Evolutionary conservation across 2,329 filamentous ascomycete genomes (phyloP).

Genomic region (Diaporthe velutina): DNA sequence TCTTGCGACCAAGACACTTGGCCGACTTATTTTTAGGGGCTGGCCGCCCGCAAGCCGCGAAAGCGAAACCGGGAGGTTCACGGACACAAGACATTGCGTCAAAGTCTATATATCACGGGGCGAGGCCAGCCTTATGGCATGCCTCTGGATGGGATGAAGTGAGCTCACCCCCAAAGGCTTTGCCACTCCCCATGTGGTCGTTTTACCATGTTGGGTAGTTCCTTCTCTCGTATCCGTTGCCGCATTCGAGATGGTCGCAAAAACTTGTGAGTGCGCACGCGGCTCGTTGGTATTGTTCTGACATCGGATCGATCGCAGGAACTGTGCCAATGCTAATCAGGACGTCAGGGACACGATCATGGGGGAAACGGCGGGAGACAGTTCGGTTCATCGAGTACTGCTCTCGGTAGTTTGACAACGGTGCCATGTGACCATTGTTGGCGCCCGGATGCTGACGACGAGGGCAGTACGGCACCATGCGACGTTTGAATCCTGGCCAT

Average conservation of each 20-base stretch:
- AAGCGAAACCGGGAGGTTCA: slow-evolving; percentile 18
- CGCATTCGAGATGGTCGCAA: not conserved
- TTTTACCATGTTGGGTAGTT: not conserved
- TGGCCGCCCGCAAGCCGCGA: not conserved
- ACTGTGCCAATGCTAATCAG: not conserved
- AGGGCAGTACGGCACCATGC: not conserved
- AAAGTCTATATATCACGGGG: slow-evolving; percentile 21
- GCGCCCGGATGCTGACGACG: not conserved
- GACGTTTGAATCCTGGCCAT: not conserved
- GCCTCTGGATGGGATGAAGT: not conserved
- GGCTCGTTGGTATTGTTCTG: not conserved
- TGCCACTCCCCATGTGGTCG: not conserved
- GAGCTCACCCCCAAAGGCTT: not conserved
- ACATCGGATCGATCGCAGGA: not conserved
- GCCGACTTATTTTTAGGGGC: not conserved
- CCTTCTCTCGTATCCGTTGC: slow-evolving; percentile 19
- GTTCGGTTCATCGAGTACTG: not conserved
- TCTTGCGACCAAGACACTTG: slow-evolving; percentile 8
- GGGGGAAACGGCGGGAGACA: too few species aligned
- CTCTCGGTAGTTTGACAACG: not conserved
- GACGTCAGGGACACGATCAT: not conserved
- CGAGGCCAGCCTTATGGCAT: not conserved
- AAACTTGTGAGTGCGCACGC: not conserved
- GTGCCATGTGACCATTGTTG: not conserved
- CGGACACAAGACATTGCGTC: slow-evolving; percentile 16